These are phyloP conservation scores for Syzygium syzygioides DNA, from an alignment of 441 rosid species.

Conservation along the genomic window DNA sequence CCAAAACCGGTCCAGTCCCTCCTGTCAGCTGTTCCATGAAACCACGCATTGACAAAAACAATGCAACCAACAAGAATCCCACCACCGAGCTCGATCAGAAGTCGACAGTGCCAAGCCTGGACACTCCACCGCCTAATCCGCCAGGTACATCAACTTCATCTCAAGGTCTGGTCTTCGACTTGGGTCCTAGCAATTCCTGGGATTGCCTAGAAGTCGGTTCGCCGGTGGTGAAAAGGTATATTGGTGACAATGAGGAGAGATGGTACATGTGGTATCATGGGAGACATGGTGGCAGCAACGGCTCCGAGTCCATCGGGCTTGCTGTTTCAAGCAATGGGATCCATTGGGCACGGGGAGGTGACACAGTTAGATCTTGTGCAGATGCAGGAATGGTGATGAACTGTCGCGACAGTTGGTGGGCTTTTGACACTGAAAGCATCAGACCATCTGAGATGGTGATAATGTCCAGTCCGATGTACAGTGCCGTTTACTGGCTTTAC, in stretches of 20 bases:
- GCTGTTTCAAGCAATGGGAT: conserved; percentile 73
- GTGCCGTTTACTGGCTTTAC: conserved; percentile 66
- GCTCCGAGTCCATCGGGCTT: conserved; percentile 52
- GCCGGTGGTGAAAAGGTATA: conserved; percentile 69
- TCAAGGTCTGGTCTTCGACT: conserved; percentile 41
- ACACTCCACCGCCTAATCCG: background rate
- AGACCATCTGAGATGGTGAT: conserved; percentile 59
- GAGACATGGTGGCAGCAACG: conserved; percentile 22
- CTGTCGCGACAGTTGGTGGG: conserved; percentile 72
- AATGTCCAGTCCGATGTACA: conserved; percentile 65
- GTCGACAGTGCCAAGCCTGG: background rate
- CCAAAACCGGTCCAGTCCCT: background rate
- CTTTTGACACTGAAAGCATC: conserved; percentile 57
- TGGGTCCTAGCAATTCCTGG: conserved; percentile 42
- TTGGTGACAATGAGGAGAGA: conserved; percentile 75
- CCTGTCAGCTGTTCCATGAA: background rate
- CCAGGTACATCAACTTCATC: conserved; percentile 8
- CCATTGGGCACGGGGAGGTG: conserved; percentile 65
- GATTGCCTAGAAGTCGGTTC: conserved; percentile 45
- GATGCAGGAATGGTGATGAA: conserved; percentile 69
- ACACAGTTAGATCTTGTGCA: conserved; percentile 28
- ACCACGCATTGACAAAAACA: background rate
- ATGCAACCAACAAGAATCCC: background rate
- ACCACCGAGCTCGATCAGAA: conserved; percentile 11
- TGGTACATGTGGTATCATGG: conserved; percentile 92